These are phyloP conservation scores for Plasmodium malariae DNA, from an alignment of 169 alveolate species.

Conservation along the genomic window DNA sequence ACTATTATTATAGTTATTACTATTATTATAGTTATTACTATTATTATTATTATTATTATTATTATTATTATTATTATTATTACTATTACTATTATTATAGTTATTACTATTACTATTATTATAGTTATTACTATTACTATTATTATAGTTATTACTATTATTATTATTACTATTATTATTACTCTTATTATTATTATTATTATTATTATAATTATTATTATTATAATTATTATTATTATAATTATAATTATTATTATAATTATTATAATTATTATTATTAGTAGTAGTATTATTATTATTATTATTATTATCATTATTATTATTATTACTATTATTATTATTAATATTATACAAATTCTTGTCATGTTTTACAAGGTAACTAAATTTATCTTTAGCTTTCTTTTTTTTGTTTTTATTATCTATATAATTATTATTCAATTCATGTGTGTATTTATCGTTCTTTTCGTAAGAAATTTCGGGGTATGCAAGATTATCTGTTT, in stretches of 20 bases:
- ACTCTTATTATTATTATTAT: not conserved
- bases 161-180: not conserved
- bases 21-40: not conserved
- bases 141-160: not conserved
- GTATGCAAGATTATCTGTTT: not conserved
- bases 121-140: not conserved
- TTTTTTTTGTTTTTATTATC: slow-evolving; percentile 41
- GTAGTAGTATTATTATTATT: slow-evolving; percentile 4
- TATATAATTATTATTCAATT: not conserved
- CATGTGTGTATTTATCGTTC: not conserved
- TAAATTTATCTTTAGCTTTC: slow-evolving; percentile 21
- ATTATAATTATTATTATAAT: not conserved
- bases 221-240: slow-evolving; percentile 7
- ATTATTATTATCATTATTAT: not conserved
- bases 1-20: not conserved
- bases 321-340: not conserved
- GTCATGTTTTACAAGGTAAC: slow-evolving; percentile 25
- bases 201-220: not conserved
- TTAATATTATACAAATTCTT: not conserved
- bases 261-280: not conserved
- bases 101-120: not conserved
- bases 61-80: not conserved
- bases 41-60: not conserved
- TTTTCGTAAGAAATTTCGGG: not conserved
- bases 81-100: not conserved